phyloP scores from a whole-genome alignment of 371 early-diverging fungal genomes.

The Blyttiomyces sp. region DNA sequence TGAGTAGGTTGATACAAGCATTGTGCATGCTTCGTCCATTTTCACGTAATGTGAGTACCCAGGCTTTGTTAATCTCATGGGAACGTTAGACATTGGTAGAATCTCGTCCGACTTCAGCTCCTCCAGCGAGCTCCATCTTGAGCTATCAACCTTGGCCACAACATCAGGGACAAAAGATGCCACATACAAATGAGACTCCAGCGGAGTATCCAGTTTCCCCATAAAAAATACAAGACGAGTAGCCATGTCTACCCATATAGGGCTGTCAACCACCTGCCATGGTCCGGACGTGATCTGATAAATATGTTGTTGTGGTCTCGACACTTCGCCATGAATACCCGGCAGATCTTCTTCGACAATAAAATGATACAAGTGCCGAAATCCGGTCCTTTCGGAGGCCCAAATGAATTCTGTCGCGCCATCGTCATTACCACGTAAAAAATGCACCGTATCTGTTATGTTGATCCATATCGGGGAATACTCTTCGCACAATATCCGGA shows the following conservation, averaged over 20 bases:
- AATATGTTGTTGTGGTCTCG: background rate
- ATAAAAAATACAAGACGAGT: slow-evolving; percentile 65
- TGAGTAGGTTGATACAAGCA: slow-evolving; percentile 58
- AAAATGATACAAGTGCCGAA: slow-evolving; percentile 64
- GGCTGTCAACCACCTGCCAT: slow-evolving; percentile 51
- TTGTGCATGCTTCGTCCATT: slow-evolving; percentile 43
- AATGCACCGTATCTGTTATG: slow-evolving; percentile 34
- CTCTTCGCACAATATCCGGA: slow-evolving; percentile 64
- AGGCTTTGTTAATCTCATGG: slow-evolving; percentile 53
- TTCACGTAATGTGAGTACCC: slow-evolving; percentile 58
- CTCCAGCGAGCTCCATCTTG: too few relatives aligned
- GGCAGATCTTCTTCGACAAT: background rate
- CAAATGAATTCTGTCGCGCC: slow-evolving; percentile 49
- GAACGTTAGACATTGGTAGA: too few relatives aligned
- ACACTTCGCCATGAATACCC: background rate
- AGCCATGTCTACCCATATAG: slow-evolving; percentile 59
- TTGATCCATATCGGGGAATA: slow-evolving; percentile 62
- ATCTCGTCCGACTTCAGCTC: too few relatives aligned
- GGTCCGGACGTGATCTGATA: slow-evolving; percentile 23
- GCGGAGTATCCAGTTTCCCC: slow-evolving; percentile 62
- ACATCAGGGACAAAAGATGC: slow-evolving; percentile 32
- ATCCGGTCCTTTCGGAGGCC: slow-evolving; percentile 66
- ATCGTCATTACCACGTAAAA: background rate
- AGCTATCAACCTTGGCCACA: too few relatives aligned
- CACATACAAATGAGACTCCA: slow-evolving; percentile 70